Base-by-base conservation (phyloP, 116 monocot species). In the Trichopus zeylanicus region DNA sequence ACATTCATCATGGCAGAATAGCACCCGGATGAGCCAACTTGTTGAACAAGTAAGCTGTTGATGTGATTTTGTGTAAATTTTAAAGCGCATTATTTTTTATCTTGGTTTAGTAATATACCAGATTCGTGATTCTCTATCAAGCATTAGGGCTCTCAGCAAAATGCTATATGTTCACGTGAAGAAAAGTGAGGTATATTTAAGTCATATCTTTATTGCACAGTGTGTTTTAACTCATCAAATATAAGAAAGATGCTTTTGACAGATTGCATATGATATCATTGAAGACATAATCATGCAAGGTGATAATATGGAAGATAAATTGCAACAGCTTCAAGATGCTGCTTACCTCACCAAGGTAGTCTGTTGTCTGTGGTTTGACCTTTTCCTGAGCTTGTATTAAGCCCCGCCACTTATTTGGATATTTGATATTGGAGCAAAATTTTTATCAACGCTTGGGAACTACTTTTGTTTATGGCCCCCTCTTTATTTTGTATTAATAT, bases 1-100 rank as follows among this genome's bases (percentile, higher is more conserved):
- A 63, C 89, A 90, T 58, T 76, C 90, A 42, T 86, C 87, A 26
- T 95, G 95, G 95, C 95, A 95, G 70, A 90, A 80, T 70, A 95
- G 75, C 62, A 56, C 79, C 46, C 72, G 90, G 69, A 95, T 90
- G 81, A 73, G 76, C 69, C 71, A 79, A 74, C 74, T 95, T 25
- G 78, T 95, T 60, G 90, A 95, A 62, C 90, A 95, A 70, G 95
- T 90, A 80, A 59, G 68, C 59, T 68, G 18, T 30, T 57, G 33
- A 15, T 48, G 13, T 47, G 13, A 59, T 37, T 34, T 60, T 60
- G 35, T 39, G 3, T 13, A 42, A 13, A 1, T 13, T n/a, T 9
- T 42, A 42, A 42, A 42, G n/a, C n/a, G 12, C 42, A 42, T 18
- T 42, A 8, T 26, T 11, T 51, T 20, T 21, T 30, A 31, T 6